Conservation (phyloP, 495 filamentous ascomycete species). For the Aspergillus egyptiacus region DNA sequence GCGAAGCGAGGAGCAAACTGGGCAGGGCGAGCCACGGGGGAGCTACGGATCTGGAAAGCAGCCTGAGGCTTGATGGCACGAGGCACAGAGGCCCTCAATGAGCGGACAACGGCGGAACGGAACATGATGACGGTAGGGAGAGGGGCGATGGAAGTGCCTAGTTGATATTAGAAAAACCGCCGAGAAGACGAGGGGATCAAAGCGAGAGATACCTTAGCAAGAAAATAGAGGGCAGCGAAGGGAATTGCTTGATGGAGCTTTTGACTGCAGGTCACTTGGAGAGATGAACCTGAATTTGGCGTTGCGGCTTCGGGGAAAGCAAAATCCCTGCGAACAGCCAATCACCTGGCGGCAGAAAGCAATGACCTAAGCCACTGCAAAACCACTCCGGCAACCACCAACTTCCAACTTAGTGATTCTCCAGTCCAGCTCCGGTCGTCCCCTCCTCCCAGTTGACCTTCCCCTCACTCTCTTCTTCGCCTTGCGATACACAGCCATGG, state of each 20-base stretch:
- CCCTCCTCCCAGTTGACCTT: conserved; percentile 20
- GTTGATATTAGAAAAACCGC: not conserved
- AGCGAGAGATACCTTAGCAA: conserved; percentile 1
- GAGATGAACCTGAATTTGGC: conserved; percentile 13
- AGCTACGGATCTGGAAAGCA: conserved; percentile 49
- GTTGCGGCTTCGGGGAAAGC: conserved; percentile 28
- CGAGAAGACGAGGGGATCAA: not conserved
- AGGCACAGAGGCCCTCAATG: conserved; percentile 52
- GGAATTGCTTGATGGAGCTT: conserved; percentile 12
- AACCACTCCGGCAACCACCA: conserved; percentile 25
- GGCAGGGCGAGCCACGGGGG: conserved; percentile 45
- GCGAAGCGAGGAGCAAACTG: conserved; percentile 45
- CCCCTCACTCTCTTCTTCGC: conserved; percentile 19
- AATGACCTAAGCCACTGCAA: conserved; percentile 43
- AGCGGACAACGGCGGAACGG: conserved; percentile 71
- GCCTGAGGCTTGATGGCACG: conserved; percentile 51
- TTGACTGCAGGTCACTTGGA: not conserved
- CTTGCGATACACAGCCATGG: conserved; percentile 33
- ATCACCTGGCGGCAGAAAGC: conserved; percentile 39
- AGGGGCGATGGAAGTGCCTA: conserved; percentile 17
- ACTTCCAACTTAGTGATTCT: conserved; percentile 13
- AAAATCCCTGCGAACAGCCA: conserved; percentile 41
- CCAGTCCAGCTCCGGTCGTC: conserved; percentile 16
- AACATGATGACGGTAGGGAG: conserved; percentile 59
- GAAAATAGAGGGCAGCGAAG: conserved; percentile 14